Conservation (phyloP, 345 rosid species). For the Moricandia moricandioides region DNA sequence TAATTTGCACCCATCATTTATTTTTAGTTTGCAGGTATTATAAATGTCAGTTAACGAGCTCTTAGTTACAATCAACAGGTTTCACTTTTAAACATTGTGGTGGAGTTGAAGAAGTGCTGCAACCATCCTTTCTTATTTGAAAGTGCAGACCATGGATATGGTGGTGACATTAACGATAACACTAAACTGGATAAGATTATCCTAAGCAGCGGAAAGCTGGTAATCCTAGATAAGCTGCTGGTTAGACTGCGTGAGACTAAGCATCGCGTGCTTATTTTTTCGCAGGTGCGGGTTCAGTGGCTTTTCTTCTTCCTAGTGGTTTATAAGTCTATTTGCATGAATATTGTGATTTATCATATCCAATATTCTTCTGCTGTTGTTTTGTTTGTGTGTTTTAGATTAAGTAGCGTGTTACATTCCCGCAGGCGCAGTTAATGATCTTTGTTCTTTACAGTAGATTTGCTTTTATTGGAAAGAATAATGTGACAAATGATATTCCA, state of each 20-base stretch:
- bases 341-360: constrained; percentile 1
- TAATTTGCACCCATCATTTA: not conserved
- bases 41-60: constrained; percentile 25
- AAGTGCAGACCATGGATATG: constrained; percentile 99
- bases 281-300: constrained; percentile 63
- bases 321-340: not conserved
- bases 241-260: constrained; percentile 92
- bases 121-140: constrained; percentile 99
- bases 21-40: constrained; percentile 18
- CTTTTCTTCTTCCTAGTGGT: constrained; percentile 6
- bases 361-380: constrained; percentile 5
- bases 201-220: constrained; percentile 96
- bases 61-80: constrained; percentile 48
- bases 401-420: constrained; percentile 72
- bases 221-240: constrained; percentile 94
- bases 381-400: constrained; percentile 50
- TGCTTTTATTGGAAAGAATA: not conserved
- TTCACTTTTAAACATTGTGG: constrained; percentile 96
- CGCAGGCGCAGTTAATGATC: constrained; percentile 48
- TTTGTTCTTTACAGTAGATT: not conserved
- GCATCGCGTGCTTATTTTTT: constrained; percentile 95
- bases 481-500: not conserved
- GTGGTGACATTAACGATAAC: constrained; percentile 68
- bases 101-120: constrained; percentile 99
- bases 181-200: constrained; percentile 90